Evolutionary conservation across 208 protist genomes (phyloP).

Genomic region (Wallacemonas sp.): DNA sequence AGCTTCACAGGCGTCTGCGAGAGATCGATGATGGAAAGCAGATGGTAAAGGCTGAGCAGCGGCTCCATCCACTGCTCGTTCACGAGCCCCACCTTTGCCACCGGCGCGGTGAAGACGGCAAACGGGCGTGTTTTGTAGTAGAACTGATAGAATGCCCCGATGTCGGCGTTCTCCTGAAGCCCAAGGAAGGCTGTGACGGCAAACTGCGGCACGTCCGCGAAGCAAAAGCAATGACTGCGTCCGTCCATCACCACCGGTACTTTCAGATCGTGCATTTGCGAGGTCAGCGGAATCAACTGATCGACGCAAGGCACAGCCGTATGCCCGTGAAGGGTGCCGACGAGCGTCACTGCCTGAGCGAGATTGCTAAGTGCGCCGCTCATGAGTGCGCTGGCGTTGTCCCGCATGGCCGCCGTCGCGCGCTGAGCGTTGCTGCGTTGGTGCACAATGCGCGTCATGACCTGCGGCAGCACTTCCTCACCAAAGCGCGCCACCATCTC

Average conservation of each 20-base stretch:
- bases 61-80: slow-evolving; percentile 66
- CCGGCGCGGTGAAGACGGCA: slow-evolving; percentile 55
- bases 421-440: slow-evolving; percentile 5
- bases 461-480: slow-evolving; percentile 49
- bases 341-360: slow-evolving; percentile 45
- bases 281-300: slow-evolving; percentile 52
- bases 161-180: slow-evolving; percentile 42
- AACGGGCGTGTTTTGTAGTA: slow-evolving; percentile 69
- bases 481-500: slow-evolving; percentile 71
- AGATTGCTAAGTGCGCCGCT: slow-evolving; percentile 39
- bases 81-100: slow-evolving; percentile 27
- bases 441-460: slow-evolving; percentile 57
- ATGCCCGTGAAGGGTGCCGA: slow-evolving; percentile 65
- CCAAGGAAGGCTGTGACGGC: slow-evolving; percentile 53
- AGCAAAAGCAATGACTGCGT: slow-evolving; percentile 42
- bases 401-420: slow-evolving; percentile 16
- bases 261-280: slow-evolving; percentile 37
- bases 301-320: slow-evolving; percentile 40
- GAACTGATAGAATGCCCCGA: slow-evolving; percentile 67
- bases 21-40: slow-evolving; percentile 57
- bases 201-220: slow-evolving; percentile 50
- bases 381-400: slow-evolving; percentile 31
- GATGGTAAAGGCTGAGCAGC: slow-evolving; percentile 54
- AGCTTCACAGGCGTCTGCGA: slow-evolving; percentile 47
- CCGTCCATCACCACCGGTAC: slow-evolving; percentile 51